Evolutionary conservation across 345 rosid species (phyloP).

Genomic region (Arabis hirsuta): DNA sequence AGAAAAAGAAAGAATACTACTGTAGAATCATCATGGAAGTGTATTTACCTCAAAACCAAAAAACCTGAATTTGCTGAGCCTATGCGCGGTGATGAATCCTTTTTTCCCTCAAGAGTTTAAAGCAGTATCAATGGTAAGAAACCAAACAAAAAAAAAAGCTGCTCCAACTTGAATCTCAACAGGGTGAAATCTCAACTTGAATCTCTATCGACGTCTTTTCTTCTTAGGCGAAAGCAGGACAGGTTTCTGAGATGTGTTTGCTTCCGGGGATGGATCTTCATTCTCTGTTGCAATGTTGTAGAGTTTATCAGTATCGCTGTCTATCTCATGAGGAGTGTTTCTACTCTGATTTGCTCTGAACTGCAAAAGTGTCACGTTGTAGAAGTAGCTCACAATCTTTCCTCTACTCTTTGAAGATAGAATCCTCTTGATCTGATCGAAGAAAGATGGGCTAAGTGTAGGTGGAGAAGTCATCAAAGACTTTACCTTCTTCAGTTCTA

Average conservation of each 20-base stretch:
- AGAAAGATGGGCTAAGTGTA: constrained; percentile 49
- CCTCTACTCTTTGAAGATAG: constrained; percentile 58
- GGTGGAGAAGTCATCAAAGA: constrained; percentile 49
- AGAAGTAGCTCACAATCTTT: constrained; percentile 75
- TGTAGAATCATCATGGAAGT: constrained; percentile 24
- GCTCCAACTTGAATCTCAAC: constrained; percentile 18
- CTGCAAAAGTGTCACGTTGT: constrained; percentile 71
- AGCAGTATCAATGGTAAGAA: constrained; percentile 20
- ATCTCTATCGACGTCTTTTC: constrained; percentile 39
- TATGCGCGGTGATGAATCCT: constrained; percentile 9
- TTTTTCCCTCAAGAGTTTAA: not conserved
- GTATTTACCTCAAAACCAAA: constrained; percentile 34
- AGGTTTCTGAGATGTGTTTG: constrained; percentile 47
- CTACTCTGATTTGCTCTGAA: constrained; percentile 80
- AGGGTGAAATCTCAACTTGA: not conserved
- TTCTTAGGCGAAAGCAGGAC: constrained; percentile 63
- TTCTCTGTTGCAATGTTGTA: constrained; percentile 38
- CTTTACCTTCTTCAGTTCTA: constrained; percentile 61
- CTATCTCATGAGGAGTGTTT: constrained; percentile 48
- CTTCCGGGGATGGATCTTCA: constrained; percentile 40
- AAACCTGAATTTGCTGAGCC: constrained; percentile 29
- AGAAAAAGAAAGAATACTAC: constrained; percentile 25
- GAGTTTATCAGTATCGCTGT: constrained; percentile 70
- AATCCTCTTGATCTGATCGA: constrained; percentile 52
- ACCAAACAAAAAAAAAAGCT: not conserved